A percentile compares a stretch with the other conserved stretches of the same genome.
Evolutionary conservation across 106 monocot species (phyloP).

Genomic region (Triglochin maritima): DNA sequence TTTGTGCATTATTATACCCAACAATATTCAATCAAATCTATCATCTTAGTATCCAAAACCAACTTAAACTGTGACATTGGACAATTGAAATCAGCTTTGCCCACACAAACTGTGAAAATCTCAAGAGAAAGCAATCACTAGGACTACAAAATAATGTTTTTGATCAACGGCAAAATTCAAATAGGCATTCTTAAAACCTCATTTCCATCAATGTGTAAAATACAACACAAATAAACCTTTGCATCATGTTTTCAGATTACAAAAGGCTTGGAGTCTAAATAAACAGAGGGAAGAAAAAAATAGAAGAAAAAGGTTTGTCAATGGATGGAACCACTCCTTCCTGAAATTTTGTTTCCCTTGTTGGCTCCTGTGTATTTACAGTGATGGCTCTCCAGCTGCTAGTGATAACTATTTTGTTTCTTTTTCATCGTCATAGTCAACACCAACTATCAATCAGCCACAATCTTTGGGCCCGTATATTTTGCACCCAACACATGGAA

Average conservation of each 20-base stretch:
- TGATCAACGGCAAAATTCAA: too few species aligned
- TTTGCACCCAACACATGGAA: conserved; percentile 31
- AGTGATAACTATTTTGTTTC: neutral
- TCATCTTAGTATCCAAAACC: too few species aligned
- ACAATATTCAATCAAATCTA: too few species aligned
- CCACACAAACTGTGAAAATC: too few species aligned
- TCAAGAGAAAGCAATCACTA: too few species aligned
- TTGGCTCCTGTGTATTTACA: conserved; percentile 3
- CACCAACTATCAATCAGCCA: conserved; percentile 14
- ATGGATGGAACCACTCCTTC: neutral
- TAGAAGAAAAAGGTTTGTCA: neutral
- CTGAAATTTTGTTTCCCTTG: neutral
- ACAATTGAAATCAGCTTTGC: too few species aligned
- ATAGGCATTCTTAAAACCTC: too few species aligned
- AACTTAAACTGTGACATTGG: too few species aligned
- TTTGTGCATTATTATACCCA: too few species aligned
- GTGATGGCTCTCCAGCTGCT: neutral
- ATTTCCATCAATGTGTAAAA: too few species aligned
- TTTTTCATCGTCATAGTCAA: neutral
- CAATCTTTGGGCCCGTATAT: conserved; percentile 44
- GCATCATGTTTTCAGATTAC: neutral
- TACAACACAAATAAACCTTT: neutral
- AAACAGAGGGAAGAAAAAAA: neutral
- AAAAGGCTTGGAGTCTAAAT: neutral
- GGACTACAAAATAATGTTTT: too few species aligned